A percentile compares a stretch with the other conserved stretches of the same genome.
These are phyloP conservation scores for Brassica cretica DNA, from an alignment of 345 rosid species.

Conservation along the genomic window DNA sequence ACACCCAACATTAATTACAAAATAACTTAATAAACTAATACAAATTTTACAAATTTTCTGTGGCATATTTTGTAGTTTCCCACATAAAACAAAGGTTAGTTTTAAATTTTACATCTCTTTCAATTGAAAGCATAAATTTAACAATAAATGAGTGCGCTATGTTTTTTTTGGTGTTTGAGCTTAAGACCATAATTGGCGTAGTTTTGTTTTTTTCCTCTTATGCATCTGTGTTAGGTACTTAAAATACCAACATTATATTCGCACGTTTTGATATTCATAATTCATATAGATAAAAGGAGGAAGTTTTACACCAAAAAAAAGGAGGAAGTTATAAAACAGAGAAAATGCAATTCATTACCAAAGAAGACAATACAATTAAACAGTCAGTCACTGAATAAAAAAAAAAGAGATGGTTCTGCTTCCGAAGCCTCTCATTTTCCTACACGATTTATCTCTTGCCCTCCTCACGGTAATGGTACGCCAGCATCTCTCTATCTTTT, in stretches of 20 bases:
- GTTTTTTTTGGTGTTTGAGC: no score
- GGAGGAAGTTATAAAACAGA: neutral
- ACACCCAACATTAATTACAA: no score
- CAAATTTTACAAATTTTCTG: no score
- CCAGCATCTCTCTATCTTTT: neutral
- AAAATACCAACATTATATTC: neutral
- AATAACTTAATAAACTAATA: no score
- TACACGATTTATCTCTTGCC: neutral
- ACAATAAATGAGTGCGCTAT: no score
- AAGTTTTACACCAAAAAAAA: neutral
- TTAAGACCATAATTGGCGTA: no score
- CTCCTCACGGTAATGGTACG: neutral
- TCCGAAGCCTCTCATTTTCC: conserved; percentile 15
- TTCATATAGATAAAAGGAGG: neutral
- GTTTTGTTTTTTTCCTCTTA: neutral
- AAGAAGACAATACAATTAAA: neutral
- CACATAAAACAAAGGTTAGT: no score
- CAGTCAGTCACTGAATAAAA: neutral
- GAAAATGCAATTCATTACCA: neutral
- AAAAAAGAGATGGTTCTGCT: conserved; percentile 6
- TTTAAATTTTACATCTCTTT: no score
- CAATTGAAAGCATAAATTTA: no score
- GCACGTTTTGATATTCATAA: neutral
- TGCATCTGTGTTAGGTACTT: neutral
- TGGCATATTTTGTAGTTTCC: no score